Evolutionary conservation across 2,329 filamentous ascomycete species (phyloP), one percentile per base, ranked within the genome.

Genomic region (Botryotinia convoluta): DNA sequence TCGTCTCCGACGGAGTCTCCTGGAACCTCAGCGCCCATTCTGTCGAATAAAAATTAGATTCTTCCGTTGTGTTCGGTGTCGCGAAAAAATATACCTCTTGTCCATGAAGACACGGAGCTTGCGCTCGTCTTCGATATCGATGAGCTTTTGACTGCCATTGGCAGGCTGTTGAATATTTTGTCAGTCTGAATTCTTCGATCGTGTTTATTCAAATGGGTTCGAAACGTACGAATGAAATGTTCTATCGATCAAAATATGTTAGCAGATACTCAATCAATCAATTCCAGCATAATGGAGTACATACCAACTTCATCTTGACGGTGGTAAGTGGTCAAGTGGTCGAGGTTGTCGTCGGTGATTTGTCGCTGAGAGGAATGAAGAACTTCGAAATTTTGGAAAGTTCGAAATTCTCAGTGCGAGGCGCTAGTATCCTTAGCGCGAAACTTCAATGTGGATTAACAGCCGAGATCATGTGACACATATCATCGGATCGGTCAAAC

Each of bases 51-150:
- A 45, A 29, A 72, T 72, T 68, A 72, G 70, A 72, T 57, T 57
- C 4, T 54, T 32, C 14, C 26, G 35, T 39, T 71, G 44, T 51
- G 44, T 37, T 57, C 39, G 70, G n/a, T 67, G 16, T 60, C 37
- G 70, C 62, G n/a, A 61, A 42, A 57, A n/a, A 42, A 51, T 57
- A 45, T 79, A 92, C 87, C 93, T 93, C 90, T 95, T 95, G 87
- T 98, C 96, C 92, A 97, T 95, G 91, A 98, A 98, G 88, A 96
- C 90, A 85, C 94, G 93, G 86, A 98, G 91, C 91, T 97, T 98
- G 88, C 95, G 94, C 88, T 99, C 97, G 93, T 99, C 97, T 84
- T 99, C 96, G 82, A 99, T 88, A 82, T 99, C 97, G 88, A 99
- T 92, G 85, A 99, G 90, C 91, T 99, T 99, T 87, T 99, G 96